Evolutionary conservation across 495 filamentous ascomycete species (phyloP), one percentile per base, ranked within the genome.

Genomic region (Polyplosphaeria fusca): DNA sequence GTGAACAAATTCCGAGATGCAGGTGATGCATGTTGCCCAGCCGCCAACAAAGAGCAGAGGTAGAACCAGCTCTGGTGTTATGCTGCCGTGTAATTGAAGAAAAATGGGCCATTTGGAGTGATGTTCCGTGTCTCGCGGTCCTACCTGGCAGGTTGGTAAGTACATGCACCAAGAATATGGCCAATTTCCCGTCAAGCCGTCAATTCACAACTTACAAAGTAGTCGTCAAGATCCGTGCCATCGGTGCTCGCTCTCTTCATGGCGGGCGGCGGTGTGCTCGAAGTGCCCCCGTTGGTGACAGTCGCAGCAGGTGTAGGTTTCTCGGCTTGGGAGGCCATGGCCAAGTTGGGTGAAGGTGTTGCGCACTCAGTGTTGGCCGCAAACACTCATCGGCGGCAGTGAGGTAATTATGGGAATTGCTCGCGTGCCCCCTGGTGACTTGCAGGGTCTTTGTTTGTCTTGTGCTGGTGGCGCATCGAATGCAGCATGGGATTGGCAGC

Each of bases 11-110:
- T 75, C 66, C 18, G 75, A 82, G 48, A 94, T 76, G 20, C 71
- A 71, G 3, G 86, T 90, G 58, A 94, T 82, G 1, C 77, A 56
- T 4, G 81, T 85, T 2, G 88, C 73, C 89, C 89, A 94, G 18
- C 63, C 67, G 9, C 73, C 87, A 4, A 93, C 77, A 55, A 82
- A 76, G 20, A 83, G 14, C 5, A 93, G 70, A 0, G 89, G 89
- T 2, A 93, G 51, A 27, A 92, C 83, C 86, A 67, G 56, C 32
- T 67, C 51, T 1, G 64, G 60, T 12, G 52, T 47, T 40, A 63
- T 55, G 32, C 51, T 60, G 16, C 64, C 64, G 27, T 67, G 64
- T 16, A 67, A 41, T 16, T 52, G 49, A 4, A 67, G 32, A 52
- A 63, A 61, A 7, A 60, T 37, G 0, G 64, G 64, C 64, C 55